phyloP scores from a whole-genome alignment of 768 basidiomycete species.

The Boletus vermiculosoides region DNA sequence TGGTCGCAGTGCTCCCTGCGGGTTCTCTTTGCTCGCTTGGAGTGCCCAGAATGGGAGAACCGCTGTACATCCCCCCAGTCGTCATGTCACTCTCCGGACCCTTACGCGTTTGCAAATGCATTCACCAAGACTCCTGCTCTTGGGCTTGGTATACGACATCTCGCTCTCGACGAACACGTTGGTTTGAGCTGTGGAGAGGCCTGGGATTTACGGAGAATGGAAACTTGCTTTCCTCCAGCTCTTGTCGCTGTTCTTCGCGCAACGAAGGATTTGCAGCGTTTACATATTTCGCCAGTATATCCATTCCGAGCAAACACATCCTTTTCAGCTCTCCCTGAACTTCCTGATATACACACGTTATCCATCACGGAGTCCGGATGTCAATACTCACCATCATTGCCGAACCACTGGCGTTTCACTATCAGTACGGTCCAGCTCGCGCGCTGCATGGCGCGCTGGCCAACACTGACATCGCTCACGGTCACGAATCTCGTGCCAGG shows the following conservation, averaged over 20 bases:
- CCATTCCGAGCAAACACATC: background rate
- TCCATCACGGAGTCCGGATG: background rate
- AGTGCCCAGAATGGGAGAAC: background rate
- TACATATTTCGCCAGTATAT: background rate
- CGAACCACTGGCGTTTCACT: too few species aligned
- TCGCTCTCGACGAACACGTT: background rate
- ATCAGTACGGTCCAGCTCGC: background rate
- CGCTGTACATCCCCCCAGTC: too few species aligned
- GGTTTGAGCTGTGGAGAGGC: too few species aligned
- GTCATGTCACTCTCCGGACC: background rate
- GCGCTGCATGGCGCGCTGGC: too few species aligned
- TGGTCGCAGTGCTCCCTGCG: slow-evolving; percentile 6
- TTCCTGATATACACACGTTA: background rate
- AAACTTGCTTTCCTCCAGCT: background rate
- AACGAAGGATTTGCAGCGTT: background rate
- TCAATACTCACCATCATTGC: too few species aligned
- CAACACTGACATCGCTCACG: background rate
- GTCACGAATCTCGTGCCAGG: background rate
- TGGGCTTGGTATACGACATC: background rate
- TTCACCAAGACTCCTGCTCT: background rate
- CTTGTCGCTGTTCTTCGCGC: background rate
- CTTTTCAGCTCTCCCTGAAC: background rate
- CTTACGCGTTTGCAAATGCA: background rate
- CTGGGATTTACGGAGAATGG: background rate
- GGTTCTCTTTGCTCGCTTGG: background rate